Base-by-base conservation (phyloP, 768 basidiomycete species). In the Mycena belliarum region DNA sequence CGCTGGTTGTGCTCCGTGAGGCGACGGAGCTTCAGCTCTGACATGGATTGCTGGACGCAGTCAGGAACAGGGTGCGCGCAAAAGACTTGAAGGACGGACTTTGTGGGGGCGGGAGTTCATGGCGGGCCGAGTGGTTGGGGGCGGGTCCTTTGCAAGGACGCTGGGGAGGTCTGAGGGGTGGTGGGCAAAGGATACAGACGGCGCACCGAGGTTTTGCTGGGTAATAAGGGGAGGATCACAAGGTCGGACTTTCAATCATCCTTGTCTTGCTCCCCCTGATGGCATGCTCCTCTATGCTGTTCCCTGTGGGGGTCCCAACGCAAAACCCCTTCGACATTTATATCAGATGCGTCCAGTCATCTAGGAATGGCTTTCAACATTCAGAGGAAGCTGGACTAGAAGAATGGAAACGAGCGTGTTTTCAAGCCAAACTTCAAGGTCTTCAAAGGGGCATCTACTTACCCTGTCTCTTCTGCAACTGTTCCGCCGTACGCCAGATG, bases 1-100 rank as follows among this genome's bases (percentile, higher is more conserved):
- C 95, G 82, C 71, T 91, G 88, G 69, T 96, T 98, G 76, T 97
- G 94, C 76, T 98, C 95, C 49, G 88, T 91, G 69, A 98, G 78
- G 38, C 95, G 82, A 35, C 95, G 86, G 61, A 97, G 87, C 83
- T 96, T 97, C 70, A 97, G 89, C 82, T 97, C 95, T 48, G 91
- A 92, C 93, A 98, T 96, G 67, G 93, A 92, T 82, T 95, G 94
- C 82, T 83, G 67, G 55, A 66, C 12, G 25, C 45, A 16, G 49
- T 43, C 47, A 55, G 58, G 38, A 42, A 49, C 40, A 9, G 6
- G 40, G 20, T 20, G 40, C 20, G 21, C 1, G 40, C 15, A 23
- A 42, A 23, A 18, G 33, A 24, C 28, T 28, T 7, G n/a, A n/a
- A 57, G 60, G 41, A 63, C 75, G 63, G 60, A 81, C 82, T 73